Conservation (phyloP, 148 eudicot genomes). For the Cornus suecica region DNA sequence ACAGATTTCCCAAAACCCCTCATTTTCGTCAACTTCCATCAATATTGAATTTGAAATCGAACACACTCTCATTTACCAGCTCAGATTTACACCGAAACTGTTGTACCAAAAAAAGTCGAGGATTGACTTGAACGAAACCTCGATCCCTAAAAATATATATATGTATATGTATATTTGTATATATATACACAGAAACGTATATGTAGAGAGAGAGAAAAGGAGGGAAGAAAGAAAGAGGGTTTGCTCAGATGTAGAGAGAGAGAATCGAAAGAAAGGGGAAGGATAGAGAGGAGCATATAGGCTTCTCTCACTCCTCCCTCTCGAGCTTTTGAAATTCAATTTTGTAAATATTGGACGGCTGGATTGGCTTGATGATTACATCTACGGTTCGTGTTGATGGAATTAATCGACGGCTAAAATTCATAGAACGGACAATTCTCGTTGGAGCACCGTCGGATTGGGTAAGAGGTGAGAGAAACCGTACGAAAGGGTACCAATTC, state of each 20-base stretch:
- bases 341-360: constrained; percentile 37
- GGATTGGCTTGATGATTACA: constrained; percentile 23
- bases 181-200: neutral
- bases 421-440: constrained; percentile 21
- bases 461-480: neutral
- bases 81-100: neutral
- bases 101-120: neutral
- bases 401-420: constrained; percentile 24
- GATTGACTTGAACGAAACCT: constrained; percentile 5
- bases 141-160: neutral
- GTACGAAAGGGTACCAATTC: neutral
- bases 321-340: constrained; percentile 55
- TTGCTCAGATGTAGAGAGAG: constrained; percentile 9
- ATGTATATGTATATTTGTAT: neutral
- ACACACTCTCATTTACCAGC: neutral
- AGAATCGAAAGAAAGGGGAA: constrained; percentile 9
- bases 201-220: neutral
- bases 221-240: neutral
- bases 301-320: constrained; percentile 29
- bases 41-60: neutral
- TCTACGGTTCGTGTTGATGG: constrained; percentile 22
- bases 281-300: constrained; percentile 7
- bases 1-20: neutral
- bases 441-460: constrained; percentile 22
- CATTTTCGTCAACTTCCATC: constrained; percentile 6